Percentiles rank a stretch among this genome's conserved stretches.
These are phyloP conservation scores for Anthostomella pinea DNA, from an alignment of 2,329 filamentous ascomycete species.

Conservation along the genomic window DNA sequence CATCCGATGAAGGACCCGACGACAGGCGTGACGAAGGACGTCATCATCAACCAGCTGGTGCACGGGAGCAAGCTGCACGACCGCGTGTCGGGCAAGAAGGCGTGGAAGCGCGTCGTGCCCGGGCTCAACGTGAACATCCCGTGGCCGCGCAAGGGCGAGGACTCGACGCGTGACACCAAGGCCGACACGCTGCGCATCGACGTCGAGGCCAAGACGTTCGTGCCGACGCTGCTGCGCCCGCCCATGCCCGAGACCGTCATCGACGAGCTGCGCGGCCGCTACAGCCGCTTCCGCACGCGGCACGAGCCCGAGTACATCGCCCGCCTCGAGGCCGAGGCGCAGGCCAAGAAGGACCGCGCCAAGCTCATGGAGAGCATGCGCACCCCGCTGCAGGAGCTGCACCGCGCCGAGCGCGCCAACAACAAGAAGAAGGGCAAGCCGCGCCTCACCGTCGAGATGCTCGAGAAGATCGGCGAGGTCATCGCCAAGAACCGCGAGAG, in stretches of 20 bases:
- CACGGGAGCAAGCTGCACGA: slow-evolving; percentile 49
- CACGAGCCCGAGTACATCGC: slow-evolving; percentile 73
- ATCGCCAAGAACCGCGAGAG: slow-evolving; percentile 54
- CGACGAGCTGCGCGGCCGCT: slow-evolving; percentile 82
- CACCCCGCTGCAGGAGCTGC: slow-evolving; percentile 59
- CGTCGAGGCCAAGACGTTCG: slow-evolving; percentile 72
- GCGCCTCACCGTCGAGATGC: slow-evolving; percentile 54
- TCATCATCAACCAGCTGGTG: slow-evolving; percentile 71
- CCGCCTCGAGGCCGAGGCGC: slow-evolving; percentile 59
- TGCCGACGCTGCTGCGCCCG: slow-evolving; percentile 71
- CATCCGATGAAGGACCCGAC: slow-evolving; percentile 66
- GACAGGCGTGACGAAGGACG: slow-evolving; percentile 66
- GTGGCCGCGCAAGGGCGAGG: slow-evolving; percentile 62
- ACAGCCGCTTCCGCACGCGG: slow-evolving; percentile 75
- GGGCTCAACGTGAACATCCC: slow-evolving; percentile 72
- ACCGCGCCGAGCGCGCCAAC: slow-evolving; percentile 50
- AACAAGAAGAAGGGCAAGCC: slow-evolving; percentile 54
- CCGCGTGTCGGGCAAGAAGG: slow-evolving; percentile 44
- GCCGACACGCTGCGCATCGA: slow-evolving; percentile 73
- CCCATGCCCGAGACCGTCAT: slow-evolving; percentile 79
- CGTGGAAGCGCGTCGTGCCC: slow-evolving; percentile 61
- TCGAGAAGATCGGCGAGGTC: slow-evolving; percentile 60
- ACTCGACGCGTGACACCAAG: slow-evolving; percentile 51
- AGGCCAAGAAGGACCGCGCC: slow-evolving; percentile 40
- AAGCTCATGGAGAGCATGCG: slow-evolving; percentile 38